A percentile compares a stretch with the other conserved stretches of the same genome.
These are phyloP conservation scores for Tillandsia fasciculata DNA, from an alignment of 176 grass and related monocot species.

Conservation along the genomic window DNA sequence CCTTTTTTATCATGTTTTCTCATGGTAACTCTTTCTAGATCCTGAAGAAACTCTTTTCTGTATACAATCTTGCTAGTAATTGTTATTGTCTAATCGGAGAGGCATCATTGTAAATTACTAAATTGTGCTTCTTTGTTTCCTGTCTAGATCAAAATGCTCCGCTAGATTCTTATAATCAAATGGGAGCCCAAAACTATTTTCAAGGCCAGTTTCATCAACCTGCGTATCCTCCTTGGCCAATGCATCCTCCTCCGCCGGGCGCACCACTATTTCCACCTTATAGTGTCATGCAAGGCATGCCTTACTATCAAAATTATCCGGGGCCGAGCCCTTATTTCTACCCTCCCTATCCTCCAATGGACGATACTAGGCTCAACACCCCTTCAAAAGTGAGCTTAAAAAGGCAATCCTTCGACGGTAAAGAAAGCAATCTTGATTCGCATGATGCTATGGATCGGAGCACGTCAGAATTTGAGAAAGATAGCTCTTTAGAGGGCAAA, in stretches of 20 bases:
- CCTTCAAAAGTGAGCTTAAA: slow-evolving; percentile 37
- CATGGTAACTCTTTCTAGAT: not conserved
- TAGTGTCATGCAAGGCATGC: slow-evolving; percentile 59
- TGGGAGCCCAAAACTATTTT: slow-evolving; percentile 16
- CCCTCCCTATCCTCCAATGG: slow-evolving; percentile 57
- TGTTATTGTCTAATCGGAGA: too few relatives aligned
- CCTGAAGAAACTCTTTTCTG: not conserved
- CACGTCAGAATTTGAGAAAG: slow-evolving; percentile 36
- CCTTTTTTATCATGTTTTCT: not conserved
- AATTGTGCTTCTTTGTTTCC: not conserved
- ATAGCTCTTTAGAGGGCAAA: slow-evolving; percentile 42
- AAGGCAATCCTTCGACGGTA: slow-evolving; percentile 57
- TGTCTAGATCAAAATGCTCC: slow-evolving; percentile 11
- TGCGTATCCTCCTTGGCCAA: slow-evolving; percentile 73
- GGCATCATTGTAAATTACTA: not conserved
- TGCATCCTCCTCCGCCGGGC: slow-evolving; percentile 65
- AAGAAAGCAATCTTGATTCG: slow-evolving; percentile 25
- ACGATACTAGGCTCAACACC: slow-evolving; percentile 47
- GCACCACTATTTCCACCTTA: slow-evolving; percentile 48
- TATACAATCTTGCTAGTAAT: too few relatives aligned
- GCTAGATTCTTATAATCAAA: slow-evolving; percentile 3
- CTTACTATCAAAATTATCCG: slow-evolving; percentile 70
- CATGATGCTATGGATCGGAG: slow-evolving; percentile 29
- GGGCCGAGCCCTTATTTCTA: slow-evolving; percentile 51
- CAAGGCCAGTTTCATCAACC: slow-evolving; percentile 58